Base-by-base conservation (phyloP, 768 basidiomycete species). In the Tulasnella sp. region DNA sequence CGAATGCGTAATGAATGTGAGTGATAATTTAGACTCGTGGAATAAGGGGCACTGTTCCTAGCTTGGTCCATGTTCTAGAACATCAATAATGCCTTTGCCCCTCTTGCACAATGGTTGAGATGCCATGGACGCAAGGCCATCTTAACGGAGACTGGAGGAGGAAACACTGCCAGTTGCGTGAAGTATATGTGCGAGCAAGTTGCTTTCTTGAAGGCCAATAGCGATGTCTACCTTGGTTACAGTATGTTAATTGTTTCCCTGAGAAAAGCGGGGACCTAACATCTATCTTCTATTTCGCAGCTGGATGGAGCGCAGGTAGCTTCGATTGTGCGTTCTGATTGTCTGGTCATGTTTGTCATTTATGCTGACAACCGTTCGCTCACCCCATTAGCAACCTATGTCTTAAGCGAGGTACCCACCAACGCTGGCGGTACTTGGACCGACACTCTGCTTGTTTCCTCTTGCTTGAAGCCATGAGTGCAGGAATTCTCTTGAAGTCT, bases 1-100 rank as follows among this genome's bases (percentile, higher is more conserved):
- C 10, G 68, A 69, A 44, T 73, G 72, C 60, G 62, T 64, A 4
- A 73, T 69, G 7, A 66, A 51, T 22, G 48, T 49, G 2, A 27
- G 48, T 40, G 32, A n/a, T 19, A 3, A 31, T 4, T 44, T 10
- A 35, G 10, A 44, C 20, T 27, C 3, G 24, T 24, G n/a, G n/a
- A n/a, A n/a, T n/a, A n/a, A n/a, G n/a, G n/a, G n/a, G n/a, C n/a
- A n/a, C n/a, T n/a, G n/a, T n/a, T n/a, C n/a, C n/a, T n/a, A n/a
- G n/a, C n/a, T n/a, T n/a, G n/a, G n/a, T n/a, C n/a, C n/a, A n/a
- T n/a, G n/a, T n/a, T n/a, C n/a, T n/a, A 48, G 33, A 48, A 48
- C 15, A 28, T 48, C 15, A 16, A 33, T 19, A 22, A 24, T 10
- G 24, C 49, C 24, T 51, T 51, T 29, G 27, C 39, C 16, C 49